Percentiles rank a stretch among this genome's conserved stretches.
Evolutionary conservation across 2,329 filamentous ascomycete species (phyloP).

Genomic region (Tolypocladium tropicale): DNA sequence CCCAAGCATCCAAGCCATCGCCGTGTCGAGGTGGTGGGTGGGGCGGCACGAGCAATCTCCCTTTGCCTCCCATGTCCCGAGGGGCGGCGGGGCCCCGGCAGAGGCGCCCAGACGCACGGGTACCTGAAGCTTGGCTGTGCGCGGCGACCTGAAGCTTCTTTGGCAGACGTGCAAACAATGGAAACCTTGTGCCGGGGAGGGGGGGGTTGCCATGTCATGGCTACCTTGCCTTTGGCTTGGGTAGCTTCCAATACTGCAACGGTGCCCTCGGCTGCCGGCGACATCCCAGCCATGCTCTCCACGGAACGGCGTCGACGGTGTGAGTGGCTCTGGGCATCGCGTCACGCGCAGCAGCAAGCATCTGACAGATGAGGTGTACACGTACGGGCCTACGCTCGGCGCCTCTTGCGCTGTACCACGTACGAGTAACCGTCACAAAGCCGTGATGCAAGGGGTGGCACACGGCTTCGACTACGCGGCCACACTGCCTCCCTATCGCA

Average conservation of each 20-base stretch:
- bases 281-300: too few relatives aligned
- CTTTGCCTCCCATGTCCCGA: neutral
- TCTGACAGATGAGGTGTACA: neutral
- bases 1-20: neutral
- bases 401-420: neutral
- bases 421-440: neutral
- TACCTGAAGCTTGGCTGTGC: neutral
- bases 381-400: neutral
- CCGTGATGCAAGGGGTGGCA: neutral
- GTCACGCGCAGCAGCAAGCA: neutral
- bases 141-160: neutral
- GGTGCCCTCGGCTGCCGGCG: too few relatives aligned
- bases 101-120: neutral
- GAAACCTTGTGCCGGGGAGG: too few relatives aligned
- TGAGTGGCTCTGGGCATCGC: too few relatives aligned
- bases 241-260: too few relatives aligned
- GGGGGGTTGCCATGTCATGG: too few relatives aligned
- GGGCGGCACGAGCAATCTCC: neutral
- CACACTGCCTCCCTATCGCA: neutral
- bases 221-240: too few relatives aligned
- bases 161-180: too few relatives aligned
- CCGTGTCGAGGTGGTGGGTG: neutral
- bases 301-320: too few relatives aligned
- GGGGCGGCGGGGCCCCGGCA: neutral
- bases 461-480: too few relatives aligned